phyloP scores from a whole-genome alignment of 495 filamentous ascomycete genomes.

The Aspergillus hancockii region DNA sequence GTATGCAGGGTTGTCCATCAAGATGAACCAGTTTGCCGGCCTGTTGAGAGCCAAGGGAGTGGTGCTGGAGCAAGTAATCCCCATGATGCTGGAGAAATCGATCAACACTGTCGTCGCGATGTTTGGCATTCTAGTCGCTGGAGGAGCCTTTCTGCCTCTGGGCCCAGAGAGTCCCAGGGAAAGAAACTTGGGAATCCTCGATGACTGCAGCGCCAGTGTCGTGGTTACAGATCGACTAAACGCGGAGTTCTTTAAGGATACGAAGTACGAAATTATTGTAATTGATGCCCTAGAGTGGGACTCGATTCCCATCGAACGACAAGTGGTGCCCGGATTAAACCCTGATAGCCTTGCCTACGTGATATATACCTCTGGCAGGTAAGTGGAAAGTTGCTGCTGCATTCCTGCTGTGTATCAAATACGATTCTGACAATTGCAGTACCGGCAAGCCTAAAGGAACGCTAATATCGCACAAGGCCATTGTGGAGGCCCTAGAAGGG shows the following conservation, averaged over 20 bases:
- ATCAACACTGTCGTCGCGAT: neutral
- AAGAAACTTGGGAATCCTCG: neutral
- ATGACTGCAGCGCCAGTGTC: neutral
- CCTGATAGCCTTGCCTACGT: neutral
- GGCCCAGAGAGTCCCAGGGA: neutral
- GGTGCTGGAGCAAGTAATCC: neutral
- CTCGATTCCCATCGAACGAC: no score
- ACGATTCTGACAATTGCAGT: no score
- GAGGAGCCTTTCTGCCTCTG: neutral
- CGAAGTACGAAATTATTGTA: neutral
- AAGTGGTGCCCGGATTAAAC: neutral
- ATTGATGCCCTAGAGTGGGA: no score
- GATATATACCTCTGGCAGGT: constrained; percentile 4
- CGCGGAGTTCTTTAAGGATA: neutral
- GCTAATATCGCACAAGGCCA: neutral
- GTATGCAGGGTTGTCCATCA: neutral
- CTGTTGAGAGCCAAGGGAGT: neutral
- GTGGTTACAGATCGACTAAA: neutral
- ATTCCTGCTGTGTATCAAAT: no score
- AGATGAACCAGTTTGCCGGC: neutral
- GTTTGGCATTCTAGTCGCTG: neutral
- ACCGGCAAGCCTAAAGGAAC: neutral
- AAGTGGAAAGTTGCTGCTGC: no score
- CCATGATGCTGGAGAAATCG: neutral
- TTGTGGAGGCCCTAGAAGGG: neutral